phyloP scores from a whole-genome alignment of 306 rosid genomes.

The Biancaea sappan region DNA sequence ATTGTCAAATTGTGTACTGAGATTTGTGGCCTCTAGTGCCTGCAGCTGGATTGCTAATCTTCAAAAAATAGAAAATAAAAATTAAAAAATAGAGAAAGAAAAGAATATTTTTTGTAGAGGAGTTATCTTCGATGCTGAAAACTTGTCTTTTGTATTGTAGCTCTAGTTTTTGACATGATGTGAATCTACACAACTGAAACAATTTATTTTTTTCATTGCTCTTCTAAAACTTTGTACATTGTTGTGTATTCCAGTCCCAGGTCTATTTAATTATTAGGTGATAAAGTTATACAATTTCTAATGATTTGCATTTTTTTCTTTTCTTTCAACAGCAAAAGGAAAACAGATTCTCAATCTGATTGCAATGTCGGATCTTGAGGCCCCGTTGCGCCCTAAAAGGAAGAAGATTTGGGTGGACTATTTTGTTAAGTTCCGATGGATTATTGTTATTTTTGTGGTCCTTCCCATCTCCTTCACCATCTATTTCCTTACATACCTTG shows the following conservation, averaged over 20 bases:
- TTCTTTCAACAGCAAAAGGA: conserved; percentile 20
- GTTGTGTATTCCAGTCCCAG: background rate
- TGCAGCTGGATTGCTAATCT: background rate
- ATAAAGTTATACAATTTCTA: background rate
- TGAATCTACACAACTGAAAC: background rate
- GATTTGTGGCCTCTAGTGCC: background rate
- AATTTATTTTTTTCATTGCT: background rate
- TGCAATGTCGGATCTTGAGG: conserved; percentile 83
- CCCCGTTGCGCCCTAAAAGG: conserved; percentile 90
- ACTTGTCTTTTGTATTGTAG: background rate
- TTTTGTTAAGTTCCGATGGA: conserved; percentile 85
- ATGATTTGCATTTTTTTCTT: background rate
- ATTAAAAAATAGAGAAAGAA: no score
- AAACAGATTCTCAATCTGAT: background rate
- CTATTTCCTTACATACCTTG: conserved; percentile 85
- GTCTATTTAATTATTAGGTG: background rate
- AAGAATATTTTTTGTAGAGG: no score
- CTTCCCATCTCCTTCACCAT: conserved; percentile 87
- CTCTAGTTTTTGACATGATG: background rate
- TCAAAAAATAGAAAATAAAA: no score
- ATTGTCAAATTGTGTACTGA: background rate
- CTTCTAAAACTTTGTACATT: background rate
- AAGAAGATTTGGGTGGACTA: conserved; percentile 86
- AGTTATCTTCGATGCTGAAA: background rate
- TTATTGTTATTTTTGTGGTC: conserved; percentile 85